Conservation (phyloP, 306 rosid genomes). For the Canavalia gladiata region DNA sequence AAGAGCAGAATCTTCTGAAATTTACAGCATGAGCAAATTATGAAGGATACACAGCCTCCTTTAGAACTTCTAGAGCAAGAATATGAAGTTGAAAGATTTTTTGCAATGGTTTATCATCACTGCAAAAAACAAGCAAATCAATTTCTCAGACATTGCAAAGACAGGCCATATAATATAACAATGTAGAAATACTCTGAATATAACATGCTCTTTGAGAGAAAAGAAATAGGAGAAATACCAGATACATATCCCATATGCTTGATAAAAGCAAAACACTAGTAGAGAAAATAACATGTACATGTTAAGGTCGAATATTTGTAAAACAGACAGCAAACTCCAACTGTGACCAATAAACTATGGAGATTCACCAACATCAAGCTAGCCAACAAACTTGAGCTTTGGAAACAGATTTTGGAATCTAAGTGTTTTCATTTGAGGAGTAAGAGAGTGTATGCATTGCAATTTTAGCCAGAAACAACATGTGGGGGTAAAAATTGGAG, state of each 20-base stretch:
- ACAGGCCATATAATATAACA: constrained; percentile 32
- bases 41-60: constrained; percentile 98
- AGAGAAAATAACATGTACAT: constrained; percentile 24
- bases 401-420: too few species aligned
- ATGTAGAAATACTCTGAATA: constrained; percentile 33
- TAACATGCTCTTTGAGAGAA: constrained; percentile 1
- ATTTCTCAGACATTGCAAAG: constrained; percentile 44
- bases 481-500: too few species aligned
- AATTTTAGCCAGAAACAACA: too few species aligned
- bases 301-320: constrained; percentile 18
- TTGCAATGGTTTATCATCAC: constrained; percentile 71
- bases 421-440: too few species aligned
- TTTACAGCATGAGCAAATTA: constrained; percentile 44
- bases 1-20: constrained; percentile 44
- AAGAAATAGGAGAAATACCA: constrained; percentile 15
- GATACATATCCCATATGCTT: constrained; percentile 8
- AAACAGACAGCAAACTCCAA: constrained; percentile 35
- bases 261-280: constrained; percentile 33
- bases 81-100: constrained; percentile 78
- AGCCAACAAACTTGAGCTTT: neutral
- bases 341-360: constrained; percentile 18
- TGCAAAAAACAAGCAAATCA: constrained; percentile 57
- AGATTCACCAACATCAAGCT: constrained; percentile 37
- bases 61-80: constrained; percentile 86
- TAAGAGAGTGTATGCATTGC: too few species aligned